phyloP scores from a whole-genome alignment of 2,329 filamentous ascomycete species.

The Aspergillus candidus region DNA sequence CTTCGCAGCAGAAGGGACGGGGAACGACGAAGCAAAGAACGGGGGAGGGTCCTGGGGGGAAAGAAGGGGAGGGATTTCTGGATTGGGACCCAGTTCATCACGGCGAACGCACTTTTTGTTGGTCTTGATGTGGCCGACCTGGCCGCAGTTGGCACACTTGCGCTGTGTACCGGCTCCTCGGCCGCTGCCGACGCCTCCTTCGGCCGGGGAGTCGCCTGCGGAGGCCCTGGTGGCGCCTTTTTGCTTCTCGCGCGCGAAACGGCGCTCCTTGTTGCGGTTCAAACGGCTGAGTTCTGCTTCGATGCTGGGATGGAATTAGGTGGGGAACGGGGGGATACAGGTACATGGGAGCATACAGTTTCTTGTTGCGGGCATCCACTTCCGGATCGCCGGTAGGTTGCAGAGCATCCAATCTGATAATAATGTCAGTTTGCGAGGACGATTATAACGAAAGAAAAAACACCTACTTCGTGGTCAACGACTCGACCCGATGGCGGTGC shows the following conservation, averaged over 20 bases:
- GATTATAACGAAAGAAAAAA: background rate
- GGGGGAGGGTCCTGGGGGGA: slow-evolving; percentile 6
- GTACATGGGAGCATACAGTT: slow-evolving; percentile 41
- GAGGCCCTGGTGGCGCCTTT: slow-evolving; percentile 56
- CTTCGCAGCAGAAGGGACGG: slow-evolving; percentile 2
- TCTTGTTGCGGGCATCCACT: slow-evolving; percentile 56
- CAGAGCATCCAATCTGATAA: slow-evolving; percentile 51
- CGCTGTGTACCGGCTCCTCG: slow-evolving; percentile 64
- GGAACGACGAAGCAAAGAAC: slow-evolving; percentile 22
- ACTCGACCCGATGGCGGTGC: slow-evolving; percentile 63
- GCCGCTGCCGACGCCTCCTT: slow-evolving; percentile 44
- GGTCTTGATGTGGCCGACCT: slow-evolving; percentile 96
- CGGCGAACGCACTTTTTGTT: slow-evolving; percentile 74
- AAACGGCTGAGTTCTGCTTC: slow-evolving; percentile 74
- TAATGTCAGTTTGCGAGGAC: slow-evolving; percentile 4
- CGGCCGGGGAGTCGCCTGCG: slow-evolving; percentile 40
- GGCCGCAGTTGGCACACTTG: slow-evolving; percentile 96
- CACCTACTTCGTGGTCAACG: slow-evolving; percentile 67
- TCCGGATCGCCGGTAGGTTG: slow-evolving; percentile 62
- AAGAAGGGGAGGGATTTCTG: background rate
- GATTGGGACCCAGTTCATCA: background rate
- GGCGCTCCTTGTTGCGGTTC: slow-evolving; percentile 83
- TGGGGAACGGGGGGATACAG: slow-evolving; percentile 1
- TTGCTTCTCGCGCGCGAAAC: slow-evolving; percentile 83
- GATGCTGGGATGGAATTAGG: slow-evolving; percentile 44